A percentile compares a stretch with the other conserved stretches of the same genome.
These are phyloP conservation scores for Sporothrix curviconia DNA, from an alignment of 2,329 filamentous ascomycete species.

Conservation along the genomic window DNA sequence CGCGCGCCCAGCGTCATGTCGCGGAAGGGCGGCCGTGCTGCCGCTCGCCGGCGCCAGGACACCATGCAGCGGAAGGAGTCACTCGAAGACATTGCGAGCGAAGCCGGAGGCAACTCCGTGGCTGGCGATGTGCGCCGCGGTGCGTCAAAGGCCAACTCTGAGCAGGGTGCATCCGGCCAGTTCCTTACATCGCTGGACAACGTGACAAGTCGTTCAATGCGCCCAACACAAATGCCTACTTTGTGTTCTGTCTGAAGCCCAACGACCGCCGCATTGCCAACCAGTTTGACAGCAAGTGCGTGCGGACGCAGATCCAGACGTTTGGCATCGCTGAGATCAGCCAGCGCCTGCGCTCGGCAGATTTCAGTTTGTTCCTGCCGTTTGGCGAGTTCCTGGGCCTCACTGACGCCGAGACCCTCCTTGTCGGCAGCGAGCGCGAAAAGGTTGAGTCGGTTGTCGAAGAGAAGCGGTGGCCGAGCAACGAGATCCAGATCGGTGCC, in stretches of 20 bases:
- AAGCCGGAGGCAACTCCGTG: conserved; percentile 22
- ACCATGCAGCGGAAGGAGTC: conserved; percentile 34
- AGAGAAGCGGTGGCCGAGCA: conserved; percentile 83
- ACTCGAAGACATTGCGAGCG: conserved; percentile 40
- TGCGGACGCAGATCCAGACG: conserved; percentile 87
- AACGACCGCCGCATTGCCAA: conserved; percentile 97
- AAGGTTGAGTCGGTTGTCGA: conserved; percentile 88
- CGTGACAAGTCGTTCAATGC: conserved; percentile 78
- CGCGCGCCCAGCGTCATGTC: conserved; percentile 89
- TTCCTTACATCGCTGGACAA: conserved; percentile 86
- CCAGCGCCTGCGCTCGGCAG: conserved; percentile 81
- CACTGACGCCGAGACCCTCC: conserved; percentile 72
- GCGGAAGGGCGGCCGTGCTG: conserved; percentile 47
- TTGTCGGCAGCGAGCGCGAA: conserved; percentile 88
- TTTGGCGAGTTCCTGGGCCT: conserved; percentile 93
- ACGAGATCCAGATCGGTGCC: conserved; percentile 83
- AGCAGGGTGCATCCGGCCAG: conserved; percentile 87
- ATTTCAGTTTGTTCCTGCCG: conserved; percentile 92
- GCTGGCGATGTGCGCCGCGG: conserved; percentile 32
- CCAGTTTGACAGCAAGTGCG: conserved; percentile 98
- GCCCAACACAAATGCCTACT: conserved; percentile 84
- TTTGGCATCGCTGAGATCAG: conserved; percentile 97
- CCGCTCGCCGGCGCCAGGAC: conserved; percentile 27
- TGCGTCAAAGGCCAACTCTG: conserved; percentile 31
- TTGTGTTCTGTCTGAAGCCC: conserved; percentile 93